Conservation (phyloP, 352 stramenopile species). For the Phytophthora idaei region DNA sequence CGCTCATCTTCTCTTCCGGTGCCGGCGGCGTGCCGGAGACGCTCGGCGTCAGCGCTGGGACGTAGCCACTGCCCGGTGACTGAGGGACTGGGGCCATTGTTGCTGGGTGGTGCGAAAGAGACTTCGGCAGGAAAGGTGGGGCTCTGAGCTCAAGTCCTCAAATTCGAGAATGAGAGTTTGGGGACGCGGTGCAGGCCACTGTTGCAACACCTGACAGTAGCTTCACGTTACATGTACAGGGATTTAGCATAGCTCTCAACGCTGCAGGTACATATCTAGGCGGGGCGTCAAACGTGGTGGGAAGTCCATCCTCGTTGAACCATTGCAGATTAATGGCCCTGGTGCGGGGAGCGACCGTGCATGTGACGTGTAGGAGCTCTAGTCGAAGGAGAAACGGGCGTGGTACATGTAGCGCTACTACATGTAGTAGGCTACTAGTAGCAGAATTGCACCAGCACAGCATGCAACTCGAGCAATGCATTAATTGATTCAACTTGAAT, state of each 20-base stretch:
- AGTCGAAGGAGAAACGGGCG: neutral
- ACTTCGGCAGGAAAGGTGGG: constrained; percentile 3
- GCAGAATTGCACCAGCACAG: neutral
- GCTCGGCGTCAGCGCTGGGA: constrained; percentile 30
- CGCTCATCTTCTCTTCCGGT: constrained; percentile 27
- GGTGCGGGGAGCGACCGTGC: no score
- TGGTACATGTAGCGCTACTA: neutral
- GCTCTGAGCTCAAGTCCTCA: constrained; percentile 20
- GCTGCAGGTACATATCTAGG: constrained; percentile 20
- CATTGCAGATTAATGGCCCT: constrained; percentile 6
- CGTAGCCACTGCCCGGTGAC: constrained; percentile 29
- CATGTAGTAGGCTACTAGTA: no score
- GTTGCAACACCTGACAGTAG: no score
- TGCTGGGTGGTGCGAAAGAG: neutral
- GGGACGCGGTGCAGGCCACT: neutral
- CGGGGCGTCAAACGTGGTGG: constrained; percentile 23
- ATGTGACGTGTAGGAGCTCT: no score
- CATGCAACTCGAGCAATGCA: neutral
- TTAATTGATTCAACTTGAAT: neutral
- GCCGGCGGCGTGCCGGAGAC: constrained; percentile 16
- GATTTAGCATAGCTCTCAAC: constrained; percentile 21
- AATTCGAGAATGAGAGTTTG: constrained; percentile 30
- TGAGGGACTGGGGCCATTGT: constrained; percentile 21
- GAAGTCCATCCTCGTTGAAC: constrained; percentile 40
- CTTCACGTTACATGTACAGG: constrained; percentile 4